Evolutionary conservation across 805 yeast species (phyloP), one percentile per base, ranked within the genome.

Genomic region (Saturnispora quitensis): DNA sequence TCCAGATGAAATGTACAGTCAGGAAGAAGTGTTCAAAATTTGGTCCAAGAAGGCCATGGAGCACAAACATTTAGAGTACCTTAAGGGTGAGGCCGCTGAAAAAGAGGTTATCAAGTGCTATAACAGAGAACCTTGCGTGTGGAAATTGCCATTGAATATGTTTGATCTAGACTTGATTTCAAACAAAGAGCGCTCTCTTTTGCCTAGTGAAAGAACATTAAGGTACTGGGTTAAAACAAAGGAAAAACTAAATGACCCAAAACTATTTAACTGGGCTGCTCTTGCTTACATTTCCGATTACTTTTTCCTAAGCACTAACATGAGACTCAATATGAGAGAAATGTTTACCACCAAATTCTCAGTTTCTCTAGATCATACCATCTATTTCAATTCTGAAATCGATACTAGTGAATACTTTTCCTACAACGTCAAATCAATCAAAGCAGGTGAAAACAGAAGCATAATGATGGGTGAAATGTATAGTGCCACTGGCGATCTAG

Each of bases 311-410:
- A 71, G 77, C 13, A 65, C 81, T 2, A 67, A 80, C 34, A 78
- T 77, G 57, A 73, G 84, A 53, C 67, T 77, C 50, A 74, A 80
- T 50, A 62, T 77, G 49, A 64, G 73, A 42, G 74, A 73, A 22
- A 60, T 74, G 62, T 71, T 70, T 53, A 69, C 75, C 20, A 70
- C 77, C 17, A 73, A 71, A 36, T 74, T 78, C 55, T 75, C 81
- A 15, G 82, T 81, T 3, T 79, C 86, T 22, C 64, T 84, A 55
- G 89, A 84, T 57, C 89, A 84, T 60, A 67, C 81, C 0, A 74
- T 86, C 33, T 81, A 81, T 62, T 82, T 84, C 68, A 87, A 82
- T 60, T 65, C 67, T 17, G 79, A 75, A 50, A 72, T 79, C 53
- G 71, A 78, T 40, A 55, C 60, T 5, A 52, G 56, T 25, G 48